Evolutionary conservation across 306 rosid genomes (phyloP), one percentile per base, ranked within the genome.

Genomic region (Quillaja saponaria): DNA sequence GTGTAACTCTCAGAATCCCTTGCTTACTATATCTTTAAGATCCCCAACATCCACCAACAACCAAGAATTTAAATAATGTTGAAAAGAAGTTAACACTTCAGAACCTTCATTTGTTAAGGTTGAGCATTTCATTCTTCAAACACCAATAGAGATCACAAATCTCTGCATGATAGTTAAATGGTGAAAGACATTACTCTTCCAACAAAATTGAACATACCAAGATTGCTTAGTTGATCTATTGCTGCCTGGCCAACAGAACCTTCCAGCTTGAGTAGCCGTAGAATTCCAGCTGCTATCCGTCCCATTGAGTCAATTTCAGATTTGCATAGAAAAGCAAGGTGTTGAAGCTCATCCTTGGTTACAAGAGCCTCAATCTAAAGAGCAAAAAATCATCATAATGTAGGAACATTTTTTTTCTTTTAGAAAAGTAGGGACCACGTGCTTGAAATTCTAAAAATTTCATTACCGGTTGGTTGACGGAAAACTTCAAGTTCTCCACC

Each of bases 221-320:
- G 90, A 77, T 84, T 84, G 76, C 82, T 81, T 10, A 91, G 86
- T 79, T 88, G 95, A 71, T 88, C 74, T 56, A 91, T 80, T 60
- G 88, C 86, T 34, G 92, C 82, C 77, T 82, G 92, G 62, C 96
- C 96, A 65, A 91, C 76, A 64, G 97, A 86, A 20, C 78, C 87
- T 78, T 91, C 97, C 67, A 91, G 79, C 88, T 91, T 91, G 17
- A 91, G 85, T 55, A 91, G 64, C 63, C 85, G 76, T 46, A 91
- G 73, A 78, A 88, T 74, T 78, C 87, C 96, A 73, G 91, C 96
- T 35, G 92, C 79, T 61, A 91, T 88, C 66, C 95, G 83, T 69
- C 96, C 97, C 83, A 82, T 44, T 18, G 97, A 91, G 73, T 88
- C 97, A 47, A 91, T 87, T 82, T 91, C 97, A 8, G 97, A 91